phyloP scores from a whole-genome alignment of 2,329 filamentous ascomycete species.

The Fusarium praegraminearum region DNA sequence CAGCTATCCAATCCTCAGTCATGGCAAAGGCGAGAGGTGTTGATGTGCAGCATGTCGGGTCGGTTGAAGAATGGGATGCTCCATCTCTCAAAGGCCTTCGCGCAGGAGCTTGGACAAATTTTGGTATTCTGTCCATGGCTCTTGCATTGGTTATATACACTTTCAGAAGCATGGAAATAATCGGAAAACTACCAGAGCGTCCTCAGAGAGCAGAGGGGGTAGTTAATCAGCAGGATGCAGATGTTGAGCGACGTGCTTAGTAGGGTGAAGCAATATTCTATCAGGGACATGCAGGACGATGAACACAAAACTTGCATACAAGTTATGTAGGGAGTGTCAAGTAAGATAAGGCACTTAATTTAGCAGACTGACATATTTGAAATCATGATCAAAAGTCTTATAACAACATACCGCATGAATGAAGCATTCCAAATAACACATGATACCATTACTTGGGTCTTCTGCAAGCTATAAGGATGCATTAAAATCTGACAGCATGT shows the following conservation, averaged over 20 bases:
- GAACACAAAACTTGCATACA: not conserved
- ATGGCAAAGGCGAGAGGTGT: slow-evolving; percentile 63
- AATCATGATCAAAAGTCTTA: not conserved
- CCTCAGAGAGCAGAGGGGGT: slow-evolving; percentile 40
- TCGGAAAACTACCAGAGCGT: slow-evolving; percentile 56
- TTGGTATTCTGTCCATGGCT: slow-evolving; percentile 59
- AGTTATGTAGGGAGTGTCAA: not conserved
- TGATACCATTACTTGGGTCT: not conserved
- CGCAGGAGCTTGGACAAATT: slow-evolving; percentile 65
- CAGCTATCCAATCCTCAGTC: slow-evolving; percentile 72
- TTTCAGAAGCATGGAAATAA: slow-evolving; percentile 65
- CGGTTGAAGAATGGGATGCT: slow-evolving; percentile 58
- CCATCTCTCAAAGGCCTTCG: slow-evolving; percentile 62
- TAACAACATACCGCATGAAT: not conserved
- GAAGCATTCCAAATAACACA: not conserved
- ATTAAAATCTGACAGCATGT: not conserved
- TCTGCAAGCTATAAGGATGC: too few species aligned
- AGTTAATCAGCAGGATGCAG: slow-evolving; percentile 35
- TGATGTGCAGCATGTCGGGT: slow-evolving; percentile 58
- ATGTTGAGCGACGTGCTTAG: slow-evolving; percentile 34
- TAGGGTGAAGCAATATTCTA: not conserved
- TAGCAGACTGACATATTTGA: too few species aligned
- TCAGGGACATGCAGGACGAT: not conserved
- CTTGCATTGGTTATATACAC: slow-evolving; percentile 59
- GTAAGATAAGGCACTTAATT: too few species aligned